Evolutionary conservation across 2,329 filamentous ascomycete genomes (phyloP), one percentile per base, ranked within the genome.

Genomic region (Fusarium neocosmosporiellum): DNA sequence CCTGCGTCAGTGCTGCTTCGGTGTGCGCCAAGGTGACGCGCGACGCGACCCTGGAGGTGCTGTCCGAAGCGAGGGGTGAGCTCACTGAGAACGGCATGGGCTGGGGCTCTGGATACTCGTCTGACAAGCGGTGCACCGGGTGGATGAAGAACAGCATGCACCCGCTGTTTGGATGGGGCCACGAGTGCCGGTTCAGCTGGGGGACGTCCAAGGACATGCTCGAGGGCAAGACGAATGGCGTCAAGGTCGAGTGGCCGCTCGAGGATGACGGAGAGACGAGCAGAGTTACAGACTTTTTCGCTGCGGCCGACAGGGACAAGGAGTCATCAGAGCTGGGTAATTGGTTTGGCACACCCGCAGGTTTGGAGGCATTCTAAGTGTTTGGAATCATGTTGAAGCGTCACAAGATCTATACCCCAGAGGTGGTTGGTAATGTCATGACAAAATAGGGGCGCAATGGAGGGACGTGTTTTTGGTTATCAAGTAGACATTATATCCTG

Each of bases 1-100:
- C 96, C 1, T 96, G 93, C 80, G 96, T 98, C 62, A 97, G 94
- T 77, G 96, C 96, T 34, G 96, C 96, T 8, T 96, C 93, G 70
- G 95, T 99, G 4, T 97, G 94, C 81, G 96, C 96, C 62, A 99
- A 99, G 83, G 96, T 99, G 33, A 98, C 96, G 14, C 88, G 96
- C 72, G 96, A 99, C 83, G 93, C 93, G 2, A 95, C 95, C 7
- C 87, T 98, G 27, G 95, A 98, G 78, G 89, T 93, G 4, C 87
- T 96, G 46, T 96, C 93, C 78, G 86, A 90, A 67, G 81, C 80
- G 3, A 80, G 79, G 37, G 71, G 78, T 58, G 74, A 73, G 36
- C 79, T 75, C 18, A 77, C 69, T 48, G 80, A 78, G 5, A 85
- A 86, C 18, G 86, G 84, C 29, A 84, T 85, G 82, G 84, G 78